Evolutionary conservation across 2,329 filamentous ascomycete genomes (phyloP), one percentile per base, ranked within the genome.

Genomic region (Paradendryphiella salina): DNA sequence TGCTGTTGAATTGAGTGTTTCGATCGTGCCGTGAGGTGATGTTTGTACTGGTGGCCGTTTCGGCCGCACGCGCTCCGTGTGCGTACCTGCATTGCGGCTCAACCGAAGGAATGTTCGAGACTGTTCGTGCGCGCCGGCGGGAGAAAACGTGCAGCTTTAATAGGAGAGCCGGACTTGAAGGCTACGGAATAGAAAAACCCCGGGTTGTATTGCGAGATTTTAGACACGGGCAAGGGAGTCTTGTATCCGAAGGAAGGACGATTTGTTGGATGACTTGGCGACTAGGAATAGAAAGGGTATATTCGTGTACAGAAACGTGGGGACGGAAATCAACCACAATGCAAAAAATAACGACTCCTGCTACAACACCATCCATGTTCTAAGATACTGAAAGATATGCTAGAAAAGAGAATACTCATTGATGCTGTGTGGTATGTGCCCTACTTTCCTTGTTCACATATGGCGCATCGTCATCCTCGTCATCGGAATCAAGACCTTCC

Each of bases 401-500:
- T 9, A 18, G 18, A 2, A 10, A 36, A 15, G 15, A 36, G 3
- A 4, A 6, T 21, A 21, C 11, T 32, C 6, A 43, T 60, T 21
- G 66, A 52, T 56, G 56, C 26, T 52, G 50, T 17, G 53, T 39
- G 35, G 52, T 50, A 9, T 60, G 53, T 0, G 61, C 50, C 15
- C 52, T 59, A 6, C 61, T 57, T 42, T 69, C 66, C 29, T 71
- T 72, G 26, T 52, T 54, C n/a, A 50, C 55, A 10, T 60, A 51
- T 3, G 44, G 36, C 2, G 35, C 26, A 5, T 69, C 64, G 0
- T 65, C 77, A 4, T 87, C 87, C 44, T 96, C 91, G 14, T 95
- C 91, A 36, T 96, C 92, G 50, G 88, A 94, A 71, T 92, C 92
- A 32, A 99, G 76, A 0, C 90, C 93, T 52, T 94, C 90, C 1